Conservation (phyloP, 345 rosid genomes). For the Populus nigra region DNA sequence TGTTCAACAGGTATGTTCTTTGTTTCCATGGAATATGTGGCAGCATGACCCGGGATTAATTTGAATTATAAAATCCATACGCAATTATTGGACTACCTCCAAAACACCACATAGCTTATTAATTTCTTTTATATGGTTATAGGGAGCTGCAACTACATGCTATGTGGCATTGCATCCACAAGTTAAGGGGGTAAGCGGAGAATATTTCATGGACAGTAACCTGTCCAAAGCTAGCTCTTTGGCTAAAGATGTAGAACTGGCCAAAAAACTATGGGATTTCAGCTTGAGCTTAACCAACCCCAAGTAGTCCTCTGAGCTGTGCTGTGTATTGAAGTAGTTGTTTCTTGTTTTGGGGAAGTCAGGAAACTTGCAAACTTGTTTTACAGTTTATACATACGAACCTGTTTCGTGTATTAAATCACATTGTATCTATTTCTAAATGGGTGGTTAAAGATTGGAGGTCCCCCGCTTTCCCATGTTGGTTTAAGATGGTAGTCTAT, state of each 20-base stretch:
- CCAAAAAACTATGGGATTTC: conserved; percentile 67
- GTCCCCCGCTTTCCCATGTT: neutral
- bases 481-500: neutral
- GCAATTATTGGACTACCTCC: neutral
- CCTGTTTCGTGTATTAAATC: neutral
- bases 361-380: neutral
- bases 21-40: neutral
- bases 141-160: conserved; percentile 88
- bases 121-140: neutral
- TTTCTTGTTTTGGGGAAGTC: neutral
- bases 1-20: conserved; percentile 55
- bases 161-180: conserved; percentile 73
- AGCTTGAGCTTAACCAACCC: conserved; percentile 42
- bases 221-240: conserved; percentile 36
- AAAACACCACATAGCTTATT: neutral
- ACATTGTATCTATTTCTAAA: neutral
- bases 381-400: neutral
- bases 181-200: conserved; percentile 59
- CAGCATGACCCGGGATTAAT: neutral
- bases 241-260: conserved; percentile 49
- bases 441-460: no score
- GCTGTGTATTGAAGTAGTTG: neutral
- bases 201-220: conserved; percentile 59
- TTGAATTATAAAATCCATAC: neutral
- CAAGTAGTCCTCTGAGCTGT: neutral